Evolutionary conservation across 1,284 basidiomycete genomes (phyloP).

Genomic region (Sporisorium exsertum): DNA sequence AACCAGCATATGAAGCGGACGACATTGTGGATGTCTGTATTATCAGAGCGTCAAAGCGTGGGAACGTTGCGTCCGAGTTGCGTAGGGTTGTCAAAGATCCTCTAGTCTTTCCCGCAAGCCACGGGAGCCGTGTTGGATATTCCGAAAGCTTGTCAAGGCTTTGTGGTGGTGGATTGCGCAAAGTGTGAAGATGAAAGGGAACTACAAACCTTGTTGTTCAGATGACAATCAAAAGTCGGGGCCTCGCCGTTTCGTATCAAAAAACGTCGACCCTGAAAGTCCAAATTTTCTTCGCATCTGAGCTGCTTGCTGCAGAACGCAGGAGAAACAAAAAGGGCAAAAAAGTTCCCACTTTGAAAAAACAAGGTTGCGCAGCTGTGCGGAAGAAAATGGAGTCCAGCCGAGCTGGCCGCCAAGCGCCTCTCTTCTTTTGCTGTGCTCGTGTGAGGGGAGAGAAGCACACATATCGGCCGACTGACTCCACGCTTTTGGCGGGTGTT

Average conservation of each 20-base stretch:
- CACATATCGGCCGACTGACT: background rate
- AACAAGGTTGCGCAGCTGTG: background rate
- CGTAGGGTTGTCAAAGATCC: background rate
- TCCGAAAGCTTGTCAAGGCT: background rate
- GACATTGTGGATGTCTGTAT: conserved; percentile 20
- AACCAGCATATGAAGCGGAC: conserved; percentile 43
- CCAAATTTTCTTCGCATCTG: conserved; percentile 23
- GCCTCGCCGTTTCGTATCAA: background rate
- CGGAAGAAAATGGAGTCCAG: background rate
- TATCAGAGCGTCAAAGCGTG: background rate
- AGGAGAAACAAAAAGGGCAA: conserved; percentile 1
- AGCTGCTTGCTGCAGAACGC: background rate
- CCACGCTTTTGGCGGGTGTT: background rate
- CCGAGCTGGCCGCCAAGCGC: background rate
- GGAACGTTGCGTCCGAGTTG: background rate
- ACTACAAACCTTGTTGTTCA: background rate
- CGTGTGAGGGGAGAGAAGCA: background rate
- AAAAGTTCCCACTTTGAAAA: background rate
- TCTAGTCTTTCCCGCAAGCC: background rate
- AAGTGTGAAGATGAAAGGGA: conserved; percentile 1
- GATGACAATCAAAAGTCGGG: background rate
- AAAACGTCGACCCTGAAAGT: conserved; percentile 24
- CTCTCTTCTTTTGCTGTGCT: background rate
- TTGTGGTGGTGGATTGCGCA: background rate
- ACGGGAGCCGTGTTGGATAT: background rate